A percentile compares a stretch with the other conserved stretches of the same genome.
These are phyloP conservation scores for Crithidia thermophila DNA, from an alignment of 208 protist genomes.

Conservation along the genomic window DNA sequence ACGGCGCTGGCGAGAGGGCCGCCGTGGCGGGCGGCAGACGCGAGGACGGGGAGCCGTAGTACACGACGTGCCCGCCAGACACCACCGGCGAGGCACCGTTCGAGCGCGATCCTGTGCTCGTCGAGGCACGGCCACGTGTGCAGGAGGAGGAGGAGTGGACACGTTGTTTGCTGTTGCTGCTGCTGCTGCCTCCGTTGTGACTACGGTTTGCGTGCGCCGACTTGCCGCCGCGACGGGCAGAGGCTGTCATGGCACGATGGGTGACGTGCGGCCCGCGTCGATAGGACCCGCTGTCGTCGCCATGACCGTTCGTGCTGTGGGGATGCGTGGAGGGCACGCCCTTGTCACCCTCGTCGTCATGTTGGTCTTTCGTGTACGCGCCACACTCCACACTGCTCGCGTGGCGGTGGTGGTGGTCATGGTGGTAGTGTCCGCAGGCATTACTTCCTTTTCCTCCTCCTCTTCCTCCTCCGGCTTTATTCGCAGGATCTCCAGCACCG, in stretches of 20 bases:
- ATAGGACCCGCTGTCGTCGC: too few relatives aligned
- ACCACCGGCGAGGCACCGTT: not conserved
- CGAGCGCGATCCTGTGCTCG: not conserved
- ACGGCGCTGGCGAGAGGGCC: not conserved
- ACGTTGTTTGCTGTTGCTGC: not conserved
- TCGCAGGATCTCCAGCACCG: too few relatives aligned
- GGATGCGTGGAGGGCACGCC: too few relatives aligned
- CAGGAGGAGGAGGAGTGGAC: not conserved
- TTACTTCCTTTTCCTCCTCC: too few relatives aligned
- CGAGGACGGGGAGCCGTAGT: constrained; percentile 2
- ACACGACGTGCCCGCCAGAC: not conserved
- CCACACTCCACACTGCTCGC: too few relatives aligned
- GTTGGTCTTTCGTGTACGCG: too few relatives aligned
- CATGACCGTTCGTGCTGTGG: not conserved
- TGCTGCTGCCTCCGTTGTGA: not conserved
- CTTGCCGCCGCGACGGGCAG: not conserved
- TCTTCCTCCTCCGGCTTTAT: too few relatives aligned
- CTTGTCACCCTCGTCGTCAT: too few relatives aligned
- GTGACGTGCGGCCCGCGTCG: not conserved
- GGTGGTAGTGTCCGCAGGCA: too few relatives aligned
- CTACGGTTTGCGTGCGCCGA: not conserved
- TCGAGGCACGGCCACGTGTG: not conserved
- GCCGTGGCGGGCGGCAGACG: not conserved
- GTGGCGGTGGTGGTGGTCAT: too few relatives aligned
- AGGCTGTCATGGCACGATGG: not conserved